phyloP scores from a whole-genome alignment of 805 yeast species.

The Maudiozyma saulgeensis region DNA sequence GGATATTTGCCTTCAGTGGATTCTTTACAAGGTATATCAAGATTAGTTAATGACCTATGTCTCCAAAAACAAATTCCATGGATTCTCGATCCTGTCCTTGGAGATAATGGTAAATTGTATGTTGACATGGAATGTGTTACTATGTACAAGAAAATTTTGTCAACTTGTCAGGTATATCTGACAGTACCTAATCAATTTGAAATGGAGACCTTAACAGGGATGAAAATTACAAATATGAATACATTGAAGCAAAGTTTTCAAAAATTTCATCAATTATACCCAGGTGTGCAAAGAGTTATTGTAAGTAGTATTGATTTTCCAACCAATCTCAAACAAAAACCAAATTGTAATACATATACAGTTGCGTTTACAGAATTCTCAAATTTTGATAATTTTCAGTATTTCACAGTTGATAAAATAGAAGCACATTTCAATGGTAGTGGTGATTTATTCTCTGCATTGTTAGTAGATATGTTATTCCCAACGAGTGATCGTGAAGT shows the following conservation, averaged over 20 bases:
- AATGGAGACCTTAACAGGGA: conserved; percentile 48
- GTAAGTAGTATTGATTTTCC: conserved; percentile 43
- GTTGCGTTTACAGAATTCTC: conserved; percentile 3
- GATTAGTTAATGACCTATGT: conserved; percentile 31
- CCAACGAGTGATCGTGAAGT: conserved; percentile 6
- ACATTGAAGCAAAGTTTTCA: conserved; percentile 33
- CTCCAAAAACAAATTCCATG: conserved; percentile 32
- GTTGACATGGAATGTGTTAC: conserved; percentile 52
- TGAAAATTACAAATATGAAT: conserved; percentile 31
- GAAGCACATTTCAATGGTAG: conserved; percentile 61
- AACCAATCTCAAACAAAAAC: not conserved
- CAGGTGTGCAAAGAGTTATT: conserved; percentile 41
- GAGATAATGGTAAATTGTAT: conserved; percentile 79
- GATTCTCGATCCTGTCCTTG: conserved; percentile 85
- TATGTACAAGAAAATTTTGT: conserved; percentile 40
- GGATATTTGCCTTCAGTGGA: conserved; percentile 70
- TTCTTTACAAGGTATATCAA: conserved; percentile 42
- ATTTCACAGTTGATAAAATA: conserved; percentile 26
- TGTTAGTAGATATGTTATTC: conserved; percentile 43
- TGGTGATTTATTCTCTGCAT: conserved; percentile 63
- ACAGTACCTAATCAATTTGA: conserved; percentile 73
- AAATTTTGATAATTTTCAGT: not conserved
- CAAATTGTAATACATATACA: not conserved
- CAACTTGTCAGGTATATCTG: conserved; percentile 36
- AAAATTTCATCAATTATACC: conserved; percentile 36